Evolutionary conservation across 164 flowering plant genomes (phyloP).

Genomic region (Nelumbo lutea): DNA sequence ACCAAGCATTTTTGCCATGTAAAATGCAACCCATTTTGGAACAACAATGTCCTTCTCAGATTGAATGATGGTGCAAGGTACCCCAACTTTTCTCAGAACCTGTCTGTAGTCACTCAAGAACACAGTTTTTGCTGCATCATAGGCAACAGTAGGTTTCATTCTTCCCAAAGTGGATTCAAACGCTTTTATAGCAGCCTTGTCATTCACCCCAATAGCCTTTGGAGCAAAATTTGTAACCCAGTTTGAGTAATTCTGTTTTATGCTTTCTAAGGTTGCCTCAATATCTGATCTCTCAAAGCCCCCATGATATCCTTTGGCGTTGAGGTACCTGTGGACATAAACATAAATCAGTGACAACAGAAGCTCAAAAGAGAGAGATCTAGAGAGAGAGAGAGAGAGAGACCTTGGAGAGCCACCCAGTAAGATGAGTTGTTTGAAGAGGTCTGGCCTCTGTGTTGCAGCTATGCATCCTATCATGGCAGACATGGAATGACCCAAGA

Average conservation of each 20-base stretch:
- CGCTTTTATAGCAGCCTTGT: constrained; percentile 16
- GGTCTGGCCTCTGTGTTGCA: constrained; percentile 29
- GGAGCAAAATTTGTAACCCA: constrained; percentile 33
- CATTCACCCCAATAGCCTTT: constrained; percentile 17
- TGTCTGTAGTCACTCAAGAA: constrained; percentile 28
- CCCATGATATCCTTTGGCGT: constrained; percentile 26
- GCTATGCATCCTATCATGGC: constrained; percentile 44
- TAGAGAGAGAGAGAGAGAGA: constrained; percentile 13
- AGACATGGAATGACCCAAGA: constrained; percentile 43
- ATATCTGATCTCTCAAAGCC: constrained; percentile 28
- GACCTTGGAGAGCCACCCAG: constrained; percentile 41
- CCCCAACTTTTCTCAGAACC: constrained; percentile 17
- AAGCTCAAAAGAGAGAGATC: neutral
- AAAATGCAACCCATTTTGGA: constrained; percentile 31
- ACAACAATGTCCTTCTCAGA: constrained; percentile 26
- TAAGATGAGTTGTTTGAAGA: constrained; percentile 31
- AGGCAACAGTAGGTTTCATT: constrained; percentile 31
- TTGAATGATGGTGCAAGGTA: constrained; percentile 40
- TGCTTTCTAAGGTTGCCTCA: constrained; percentile 13
- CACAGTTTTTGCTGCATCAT: constrained; percentile 22
- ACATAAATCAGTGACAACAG: neutral
- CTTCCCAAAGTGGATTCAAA: constrained; percentile 21
- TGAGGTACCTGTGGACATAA: constrained; percentile 27
- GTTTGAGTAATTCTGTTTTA: constrained; percentile 18
- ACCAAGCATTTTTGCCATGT: constrained; percentile 23